phyloP scores from a whole-genome alignment of 1,284 basidiomycete genomes.

The Marasmius sp. region DNA sequence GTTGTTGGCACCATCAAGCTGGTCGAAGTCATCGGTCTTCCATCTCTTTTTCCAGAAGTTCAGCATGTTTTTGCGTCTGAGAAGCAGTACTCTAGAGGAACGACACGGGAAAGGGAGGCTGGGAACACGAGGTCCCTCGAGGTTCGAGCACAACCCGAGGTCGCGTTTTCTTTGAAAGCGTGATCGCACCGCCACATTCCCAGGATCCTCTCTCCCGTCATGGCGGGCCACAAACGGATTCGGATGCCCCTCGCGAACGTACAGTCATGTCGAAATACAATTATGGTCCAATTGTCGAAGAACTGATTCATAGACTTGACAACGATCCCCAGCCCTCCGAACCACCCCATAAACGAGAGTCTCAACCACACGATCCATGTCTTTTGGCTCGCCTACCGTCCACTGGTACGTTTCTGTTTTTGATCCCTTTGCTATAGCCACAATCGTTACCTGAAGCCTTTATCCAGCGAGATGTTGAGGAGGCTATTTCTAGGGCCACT shows the following conservation, averaged over 20 bases:
- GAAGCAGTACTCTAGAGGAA: neutral
- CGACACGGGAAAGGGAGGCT: neutral
- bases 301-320: slow-evolving; percentile 34
- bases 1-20: slow-evolving; percentile 25
- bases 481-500: slow-evolving; percentile 51
- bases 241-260: too few relatives aligned
- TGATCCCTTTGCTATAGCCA: slow-evolving; percentile 10
- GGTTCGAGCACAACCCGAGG: too few relatives aligned
- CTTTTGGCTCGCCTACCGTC: slow-evolving; percentile 69
- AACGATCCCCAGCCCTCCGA: slow-evolving; percentile 15
- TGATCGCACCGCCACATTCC: too few relatives aligned
- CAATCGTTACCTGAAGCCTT: slow-evolving; percentile 47
- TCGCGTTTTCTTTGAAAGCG: too few relatives aligned
- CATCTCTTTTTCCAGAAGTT: slow-evolving; percentile 55
- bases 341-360: slow-evolving; percentile 27
- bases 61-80: slow-evolving; percentile 37
- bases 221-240: too few relatives aligned
- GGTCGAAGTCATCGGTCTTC: slow-evolving; percentile 33
- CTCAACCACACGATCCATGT: slow-evolving; percentile 51
- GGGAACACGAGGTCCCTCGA: too few relatives aligned
- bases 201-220: too few relatives aligned
- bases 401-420: slow-evolving; percentile 42
- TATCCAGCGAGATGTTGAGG: slow-evolving; percentile 65
- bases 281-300: slow-evolving; percentile 48
- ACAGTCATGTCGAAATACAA: slow-evolving; percentile 32